Percentiles rank a stretch among this genome's conserved stretches.
phyloP scores from a whole-genome alignment of 2,329 filamentous ascomycete species.

The Apiospora marii region DNA sequence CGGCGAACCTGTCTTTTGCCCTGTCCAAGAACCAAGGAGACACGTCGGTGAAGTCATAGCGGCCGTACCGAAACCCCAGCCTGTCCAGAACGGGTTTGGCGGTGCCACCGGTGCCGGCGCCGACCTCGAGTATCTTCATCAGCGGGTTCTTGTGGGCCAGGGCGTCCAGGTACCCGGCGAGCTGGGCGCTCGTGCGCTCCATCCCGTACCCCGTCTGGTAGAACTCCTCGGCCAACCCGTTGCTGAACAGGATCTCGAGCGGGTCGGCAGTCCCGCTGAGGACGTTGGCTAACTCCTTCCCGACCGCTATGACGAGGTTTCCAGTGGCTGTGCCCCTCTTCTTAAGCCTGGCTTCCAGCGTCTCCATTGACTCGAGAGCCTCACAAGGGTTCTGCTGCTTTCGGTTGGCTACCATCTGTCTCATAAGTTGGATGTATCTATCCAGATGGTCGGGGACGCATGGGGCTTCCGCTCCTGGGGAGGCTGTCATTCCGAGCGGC shows the following conservation, averaged over 20 bases:
- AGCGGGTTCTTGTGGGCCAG: conserved; percentile 24
- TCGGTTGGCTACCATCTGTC: too few species aligned
- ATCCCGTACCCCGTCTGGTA: not conserved
- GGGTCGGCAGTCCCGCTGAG: not conserved
- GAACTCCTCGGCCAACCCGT: not conserved
- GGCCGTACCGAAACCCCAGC: not conserved
- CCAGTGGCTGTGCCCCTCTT: too few species aligned
- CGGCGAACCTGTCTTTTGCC: not conserved
- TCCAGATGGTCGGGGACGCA: too few species aligned
- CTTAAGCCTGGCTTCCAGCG: too few species aligned
- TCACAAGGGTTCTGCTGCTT: too few species aligned
- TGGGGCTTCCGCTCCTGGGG: too few species aligned
- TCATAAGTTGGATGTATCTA: too few species aligned
- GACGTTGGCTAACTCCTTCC: not conserved
- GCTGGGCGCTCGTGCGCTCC: not conserved
- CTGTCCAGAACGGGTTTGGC: not conserved
- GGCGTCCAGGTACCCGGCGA: not conserved
- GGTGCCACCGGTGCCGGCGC: conserved; percentile 21
- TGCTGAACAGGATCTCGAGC: not conserved
- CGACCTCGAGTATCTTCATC: conserved; percentile 23
- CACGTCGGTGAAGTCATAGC: not conserved
- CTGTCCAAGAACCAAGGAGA: not conserved
- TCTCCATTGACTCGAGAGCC: too few species aligned
- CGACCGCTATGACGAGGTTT: not conserved
- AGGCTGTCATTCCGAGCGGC: too few species aligned